Base-by-base conservation (phyloP, 2,329 filamentous ascomycete species). In the Ophiosphaerella narmari region DNA sequence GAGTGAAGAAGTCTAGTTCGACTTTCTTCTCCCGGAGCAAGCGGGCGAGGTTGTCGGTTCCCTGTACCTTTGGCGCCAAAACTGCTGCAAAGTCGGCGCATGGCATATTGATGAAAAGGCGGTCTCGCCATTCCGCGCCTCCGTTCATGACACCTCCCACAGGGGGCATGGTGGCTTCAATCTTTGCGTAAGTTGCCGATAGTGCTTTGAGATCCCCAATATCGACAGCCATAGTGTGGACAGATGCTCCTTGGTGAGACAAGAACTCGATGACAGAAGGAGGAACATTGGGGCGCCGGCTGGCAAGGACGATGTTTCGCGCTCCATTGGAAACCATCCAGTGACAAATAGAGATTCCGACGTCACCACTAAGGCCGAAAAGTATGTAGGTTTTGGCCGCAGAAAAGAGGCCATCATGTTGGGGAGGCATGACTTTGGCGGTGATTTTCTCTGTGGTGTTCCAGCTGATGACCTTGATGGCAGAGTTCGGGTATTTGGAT, bases 261-360 rank as follows among this genome's bases (percentile, higher is more conserved):
- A 21, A 21, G 4, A 21, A 21, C 4, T 21, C 18, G 18, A 21
- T 21, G 18, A 21, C 18, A 21, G 18, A 21, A 21, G 45, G 42
- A 13, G 74, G 60, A 2, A 77, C 49, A 2, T 69, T 57, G 3
- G 75, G 73, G 11, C 65, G 68, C 1, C 78, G 72, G 39, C 74
- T 78, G 0, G 74, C 70, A 2, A 81, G 23, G 4, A 57, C 56
- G 18, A 70, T 35, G 21, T 61, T n/a, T 13, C 47, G 44, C 4
- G 65, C 67, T 0, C 63, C 63, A 16, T 58, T 46, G 2, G n/a
- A 12, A 2, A 64, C 42, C 65, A 69, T 66, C 57, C 59, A 69
- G 11, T 50, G 5, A 14, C 44, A 46, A 1, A 68, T 37, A 0
- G 59, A 60, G 0, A 46, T 39, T 1, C 65, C 67, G 16, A 68